Percentiles rank a stretch among this genome's conserved stretches.
Conservation (phyloP, 495 filamentous ascomycete species). For the Aspergillus saccharolyticus region DNA sequence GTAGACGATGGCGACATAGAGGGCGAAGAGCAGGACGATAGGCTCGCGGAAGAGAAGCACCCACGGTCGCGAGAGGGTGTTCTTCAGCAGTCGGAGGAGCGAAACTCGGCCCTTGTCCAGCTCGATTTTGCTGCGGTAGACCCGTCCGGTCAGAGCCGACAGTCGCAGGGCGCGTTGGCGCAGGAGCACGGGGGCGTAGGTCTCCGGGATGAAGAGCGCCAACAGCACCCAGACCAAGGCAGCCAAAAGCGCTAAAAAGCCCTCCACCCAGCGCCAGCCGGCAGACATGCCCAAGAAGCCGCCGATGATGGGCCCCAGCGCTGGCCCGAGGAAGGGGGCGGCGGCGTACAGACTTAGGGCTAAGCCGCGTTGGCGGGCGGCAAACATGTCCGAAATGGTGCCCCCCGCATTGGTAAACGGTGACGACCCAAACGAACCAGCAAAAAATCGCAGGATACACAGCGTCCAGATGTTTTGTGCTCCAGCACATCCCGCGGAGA, state of each 20-base stretch:
- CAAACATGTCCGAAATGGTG: conserved; percentile 3
- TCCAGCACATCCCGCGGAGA: neutral
- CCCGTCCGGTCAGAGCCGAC: neutral
- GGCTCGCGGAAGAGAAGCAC: conserved; percentile 2
- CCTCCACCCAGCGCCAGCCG: conserved; percentile 1
- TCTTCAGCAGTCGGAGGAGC: neutral
- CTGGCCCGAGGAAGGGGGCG: neutral
- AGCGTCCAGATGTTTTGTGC: conserved; percentile 2
- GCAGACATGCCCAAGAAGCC: neutral
- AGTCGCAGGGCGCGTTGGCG: neutral
- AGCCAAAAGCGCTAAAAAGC: neutral
- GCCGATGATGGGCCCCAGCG: conserved; percentile 3
- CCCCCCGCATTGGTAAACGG: conserved; percentile 1
- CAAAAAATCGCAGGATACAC: conserved; percentile 2
- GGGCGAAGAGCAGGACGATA: conserved; percentile 1
- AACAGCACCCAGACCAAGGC: neutral
- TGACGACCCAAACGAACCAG: neutral
- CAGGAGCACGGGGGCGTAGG: neutral
- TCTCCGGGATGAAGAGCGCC: neutral
- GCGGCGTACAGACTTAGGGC: conserved; percentile 2
- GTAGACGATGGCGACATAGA: conserved; percentile 1
- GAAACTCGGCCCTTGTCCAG: neutral
- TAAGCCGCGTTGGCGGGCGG: neutral
- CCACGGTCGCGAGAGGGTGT: neutral
- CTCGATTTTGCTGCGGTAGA: conserved; percentile 2